Conservation (phyloP, 148 eudicot genomes). For the Selenicereus undatus region DNA sequence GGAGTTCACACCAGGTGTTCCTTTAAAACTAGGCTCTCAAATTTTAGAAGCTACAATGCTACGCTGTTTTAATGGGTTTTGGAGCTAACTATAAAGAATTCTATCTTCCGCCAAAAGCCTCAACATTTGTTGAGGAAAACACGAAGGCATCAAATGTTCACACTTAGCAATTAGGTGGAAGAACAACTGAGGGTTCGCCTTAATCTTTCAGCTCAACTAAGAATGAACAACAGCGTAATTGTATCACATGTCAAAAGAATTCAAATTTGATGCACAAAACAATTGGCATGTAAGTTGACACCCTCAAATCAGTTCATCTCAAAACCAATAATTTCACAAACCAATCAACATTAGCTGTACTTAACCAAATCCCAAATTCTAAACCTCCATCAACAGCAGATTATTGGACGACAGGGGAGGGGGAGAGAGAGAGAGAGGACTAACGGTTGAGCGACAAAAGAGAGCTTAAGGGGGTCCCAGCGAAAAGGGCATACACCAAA, state of each 20-base stretch:
- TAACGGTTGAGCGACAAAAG: slow-evolving; percentile 86
- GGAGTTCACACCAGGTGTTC: background rate
- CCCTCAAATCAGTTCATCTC: background rate
- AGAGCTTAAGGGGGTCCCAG: slow-evolving; percentile 49
- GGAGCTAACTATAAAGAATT: background rate
- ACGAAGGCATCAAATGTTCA: background rate
- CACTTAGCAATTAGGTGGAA: background rate
- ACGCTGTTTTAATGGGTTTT: background rate
- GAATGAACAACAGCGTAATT: background rate
- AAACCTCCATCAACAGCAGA: background rate
- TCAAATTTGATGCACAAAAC: background rate
- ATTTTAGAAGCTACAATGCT: background rate
- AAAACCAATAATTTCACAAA: too few relatives aligned
- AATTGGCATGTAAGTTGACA: background rate
- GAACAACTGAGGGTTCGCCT: background rate
- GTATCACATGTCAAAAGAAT: background rate
- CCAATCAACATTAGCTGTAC: too few relatives aligned
- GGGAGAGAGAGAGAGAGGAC: slow-evolving; percentile 68
- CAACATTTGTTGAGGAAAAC: background rate
- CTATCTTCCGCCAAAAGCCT: background rate
- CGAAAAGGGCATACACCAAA: slow-evolving; percentile 97
- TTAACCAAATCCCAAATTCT: background rate
- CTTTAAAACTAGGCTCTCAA: background rate
- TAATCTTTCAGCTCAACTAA: background rate
- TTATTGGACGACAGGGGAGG: background rate